Base-by-base conservation (phyloP, 2,329 filamentous ascomycete genomes). In the Penicillium sp. region DNA sequence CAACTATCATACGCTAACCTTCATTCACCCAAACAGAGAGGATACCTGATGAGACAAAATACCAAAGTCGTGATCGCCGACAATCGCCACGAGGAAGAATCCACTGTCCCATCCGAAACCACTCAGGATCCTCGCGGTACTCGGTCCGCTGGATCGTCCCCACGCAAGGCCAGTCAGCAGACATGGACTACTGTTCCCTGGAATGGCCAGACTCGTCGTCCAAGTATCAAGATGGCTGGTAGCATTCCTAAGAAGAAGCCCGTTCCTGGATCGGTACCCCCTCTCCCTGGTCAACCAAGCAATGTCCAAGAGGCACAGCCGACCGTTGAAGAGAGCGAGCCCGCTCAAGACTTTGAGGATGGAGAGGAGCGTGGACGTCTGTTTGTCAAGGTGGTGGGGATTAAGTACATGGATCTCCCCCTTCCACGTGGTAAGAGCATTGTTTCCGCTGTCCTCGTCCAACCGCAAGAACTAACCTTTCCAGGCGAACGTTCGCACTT, bases 361-460 rank as follows among this genome's bases (percentile, higher is more conserved):
- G 86, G 80, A 36, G 82, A 82, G 41, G 92, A 98, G 66, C 75
- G 92, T 52, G 92, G 92, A 7, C 76, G 92, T 44, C 74, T 98
- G 1, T 98, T 98, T 55, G 89, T 98, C 50, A 98, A 98, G 71
- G 92, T 98, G n/a, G 84, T 96, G 63, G 89, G 90, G 30, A 88
- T 96, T 48, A 96, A 96, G 64, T 89, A 96, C 54, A 75, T 98
- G 25, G 89, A 95, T 57, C 72, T 54, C 4, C 90, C 92, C 14
- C 71, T 98, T 38, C 89, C 92, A 20, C 85, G 82, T 68, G 90
- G 87, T 92, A 76, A 74, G 83, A 4, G 61, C 7, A 30, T 8
- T 13, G 2, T 23, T 14, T n/a, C n/a, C 6, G 10, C 10, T 14
- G 12, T 13, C 9, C 15, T 11, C n/a, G n/a, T 11, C 6, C 4